Percentiles rank a stretch among this genome's conserved stretches.
Conservation (phyloP, 108 stramenopile species). For the Aurantiochytrium sp. region DNA sequence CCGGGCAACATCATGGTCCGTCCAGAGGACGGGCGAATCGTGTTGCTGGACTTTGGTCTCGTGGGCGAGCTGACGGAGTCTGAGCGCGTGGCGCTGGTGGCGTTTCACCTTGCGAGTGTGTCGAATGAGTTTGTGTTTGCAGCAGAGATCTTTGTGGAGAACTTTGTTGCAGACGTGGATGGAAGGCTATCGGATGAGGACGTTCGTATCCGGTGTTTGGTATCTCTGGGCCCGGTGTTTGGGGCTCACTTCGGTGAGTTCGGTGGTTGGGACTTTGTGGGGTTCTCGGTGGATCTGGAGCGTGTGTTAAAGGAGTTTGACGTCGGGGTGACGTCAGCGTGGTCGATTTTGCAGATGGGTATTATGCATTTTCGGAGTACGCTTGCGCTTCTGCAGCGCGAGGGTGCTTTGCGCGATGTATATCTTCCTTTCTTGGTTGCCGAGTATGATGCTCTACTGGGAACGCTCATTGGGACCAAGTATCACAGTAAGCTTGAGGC, state of each 20-base stretch:
- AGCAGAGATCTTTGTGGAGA: not conserved
- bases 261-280: not conserved
- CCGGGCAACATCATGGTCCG: not conserved
- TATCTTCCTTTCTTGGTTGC: not conserved
- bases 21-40: not conserved
- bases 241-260: not conserved
- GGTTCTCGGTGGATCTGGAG: not conserved
- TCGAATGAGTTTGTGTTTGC: not conserved
- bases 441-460: not conserved
- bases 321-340: not conserved
- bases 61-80: not conserved
- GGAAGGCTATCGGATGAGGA: not conserved
- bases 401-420: not conserved
- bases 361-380: not conserved
- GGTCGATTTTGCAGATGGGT: not conserved
- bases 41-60: not conserved
- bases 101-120: not conserved
- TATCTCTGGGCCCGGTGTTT: not conserved
- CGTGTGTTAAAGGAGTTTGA: not conserved
- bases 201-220: no score
- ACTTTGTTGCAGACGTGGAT: not conserved
- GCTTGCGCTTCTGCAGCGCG: not conserved
- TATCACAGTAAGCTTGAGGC: not conserved
- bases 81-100: not conserved
- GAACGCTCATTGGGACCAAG: not conserved